Base-by-base conservation (phyloP, 768 basidiomycete genomes). In the Trametes maxima region DNA sequence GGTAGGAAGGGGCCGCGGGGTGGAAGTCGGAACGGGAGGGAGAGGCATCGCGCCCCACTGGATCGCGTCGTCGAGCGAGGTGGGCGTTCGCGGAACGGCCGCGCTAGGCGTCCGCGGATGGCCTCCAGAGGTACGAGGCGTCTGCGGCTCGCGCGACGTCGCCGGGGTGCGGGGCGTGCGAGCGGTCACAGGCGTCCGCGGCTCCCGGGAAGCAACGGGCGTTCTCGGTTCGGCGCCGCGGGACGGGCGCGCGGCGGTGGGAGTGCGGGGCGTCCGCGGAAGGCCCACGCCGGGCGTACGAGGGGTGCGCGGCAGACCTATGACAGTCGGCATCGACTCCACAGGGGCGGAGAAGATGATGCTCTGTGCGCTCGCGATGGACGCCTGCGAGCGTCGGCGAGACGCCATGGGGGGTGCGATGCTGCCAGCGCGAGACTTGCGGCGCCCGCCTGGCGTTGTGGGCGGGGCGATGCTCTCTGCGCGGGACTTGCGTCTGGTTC, bases 31-130 rank as follows among this genome's bases (percentile, higher is more conserved):
- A 5, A 42, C n/a, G 0, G 50, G 36, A 2, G 60, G 60, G 21
- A 57, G 36, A 1, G 61, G 50, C 21, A 54, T 45, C 17, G 36
- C 35, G 25, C 36, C 36, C 62, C 62, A 59, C 7, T 24, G 28
- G 25, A 58, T 40, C 11, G 57, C 57, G 35, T 64, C 62, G 16
- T 55, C 62, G 24, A 57, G 51, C 36, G 62, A 64, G 25, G 62
- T 64, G 35, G 62, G 62, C 35, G 62, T 64, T 25, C 54, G 62
- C 42, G 57, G 62, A 11, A 64, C 51, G 17, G 42, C 33, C 24
- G 48, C 57, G 19, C 47, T 45, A 19, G 62, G 40, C 43, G 10
- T 42, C 2, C 57, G 57, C 3, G 62, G 36, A 19, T 58, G 56
- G 12, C 52, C 51, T 1, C 51, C 56, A 3, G 54, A 36, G 6